Evolutionary conservation across 768 basidiomycete species (phyloP).

Genomic region (Suillus occidentalis): DNA sequence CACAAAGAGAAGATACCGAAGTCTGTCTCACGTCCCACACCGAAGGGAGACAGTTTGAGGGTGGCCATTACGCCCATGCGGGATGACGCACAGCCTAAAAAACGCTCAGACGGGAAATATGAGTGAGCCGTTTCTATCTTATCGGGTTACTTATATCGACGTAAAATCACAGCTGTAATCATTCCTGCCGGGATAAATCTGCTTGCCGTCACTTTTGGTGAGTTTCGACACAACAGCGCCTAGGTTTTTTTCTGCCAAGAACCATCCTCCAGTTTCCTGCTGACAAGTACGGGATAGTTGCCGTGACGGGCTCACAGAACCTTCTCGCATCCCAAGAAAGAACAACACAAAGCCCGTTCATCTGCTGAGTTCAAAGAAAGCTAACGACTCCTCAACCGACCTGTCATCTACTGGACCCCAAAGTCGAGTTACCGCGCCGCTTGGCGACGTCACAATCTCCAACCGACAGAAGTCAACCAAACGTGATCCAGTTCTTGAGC

Average conservation of each 20-base stretch:
- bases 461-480: slow-evolving; percentile 25
- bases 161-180: slow-evolving; percentile 62
- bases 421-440: neutral
- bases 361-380: neutral
- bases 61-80: no score
- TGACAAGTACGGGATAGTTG: slow-evolving; percentile 49
- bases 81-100: slow-evolving; percentile 27
- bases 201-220: slow-evolving; percentile 79
- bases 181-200: slow-evolving; percentile 75
- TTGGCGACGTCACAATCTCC: slow-evolving; percentile 8
- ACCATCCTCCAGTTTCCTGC: neutral
- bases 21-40: neutral
- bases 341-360: slow-evolving; percentile 18
- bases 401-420: neutral
- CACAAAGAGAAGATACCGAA: neutral
- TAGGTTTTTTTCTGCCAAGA: slow-evolving; percentile 6
- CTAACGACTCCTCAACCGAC: neutral
- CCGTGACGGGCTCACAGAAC: slow-evolving; percentile 62
- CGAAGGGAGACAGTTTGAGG: neutral
- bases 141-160: neutral
- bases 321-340: slow-evolving; percentile 42
- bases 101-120: slow-evolving; percentile 63
- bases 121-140: slow-evolving; percentile 40
- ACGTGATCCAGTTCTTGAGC: slow-evolving; percentile 34
- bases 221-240: slow-evolving; percentile 15